Evolutionary conservation across 2,329 filamentous ascomycete species (phyloP).

Genomic region (Knufia fluminis): DNA sequence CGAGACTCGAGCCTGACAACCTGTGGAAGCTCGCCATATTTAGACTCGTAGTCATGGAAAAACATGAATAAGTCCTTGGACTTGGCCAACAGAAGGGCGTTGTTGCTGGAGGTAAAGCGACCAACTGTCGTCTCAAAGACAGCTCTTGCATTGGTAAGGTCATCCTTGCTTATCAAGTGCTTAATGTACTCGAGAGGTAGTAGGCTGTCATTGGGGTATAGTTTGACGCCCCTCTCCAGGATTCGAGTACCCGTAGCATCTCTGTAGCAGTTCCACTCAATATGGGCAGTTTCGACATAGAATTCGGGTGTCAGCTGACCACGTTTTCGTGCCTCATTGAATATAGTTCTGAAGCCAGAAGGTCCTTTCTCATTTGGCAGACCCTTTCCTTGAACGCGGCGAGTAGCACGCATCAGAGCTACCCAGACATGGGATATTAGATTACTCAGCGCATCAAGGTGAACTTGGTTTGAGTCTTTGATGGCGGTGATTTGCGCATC

Average conservation of each 20-base stretch:
- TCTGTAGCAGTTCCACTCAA: slow-evolving; percentile 94
- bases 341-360: slow-evolving; percentile 72
- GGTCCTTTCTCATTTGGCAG: slow-evolving; percentile 55
- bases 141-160: slow-evolving; percentile 88
- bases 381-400: slow-evolving; percentile 78
- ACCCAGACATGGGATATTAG: slow-evolving; percentile 94
- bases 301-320: slow-evolving; percentile 89
- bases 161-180: slow-evolving; percentile 83
- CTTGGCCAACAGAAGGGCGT: slow-evolving; percentile 63
- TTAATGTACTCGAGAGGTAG: slow-evolving; percentile 96
- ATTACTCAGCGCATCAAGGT: slow-evolving; percentile 67
- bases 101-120: slow-evolving; percentile 56
- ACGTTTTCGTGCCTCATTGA: slow-evolving; percentile 75
- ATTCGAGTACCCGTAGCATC: slow-evolving; percentile 89
- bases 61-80: slow-evolving; percentile 80
- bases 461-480: slow-evolving; percentile 58
- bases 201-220: slow-evolving; percentile 87
- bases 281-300: slow-evolving; percentile 83
- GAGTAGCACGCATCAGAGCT: slow-evolving; percentile 84
- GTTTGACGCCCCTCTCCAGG: slow-evolving; percentile 82
- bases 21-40: slow-evolving; percentile 85
- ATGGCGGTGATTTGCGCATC: slow-evolving; percentile 48
- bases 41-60: slow-evolving; percentile 91
- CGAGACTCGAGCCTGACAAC: slow-evolving; percentile 83
- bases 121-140: slow-evolving; percentile 93